Base-by-base conservation (phyloP, 805 yeast species). In the Candida taoyuanica region DNA sequence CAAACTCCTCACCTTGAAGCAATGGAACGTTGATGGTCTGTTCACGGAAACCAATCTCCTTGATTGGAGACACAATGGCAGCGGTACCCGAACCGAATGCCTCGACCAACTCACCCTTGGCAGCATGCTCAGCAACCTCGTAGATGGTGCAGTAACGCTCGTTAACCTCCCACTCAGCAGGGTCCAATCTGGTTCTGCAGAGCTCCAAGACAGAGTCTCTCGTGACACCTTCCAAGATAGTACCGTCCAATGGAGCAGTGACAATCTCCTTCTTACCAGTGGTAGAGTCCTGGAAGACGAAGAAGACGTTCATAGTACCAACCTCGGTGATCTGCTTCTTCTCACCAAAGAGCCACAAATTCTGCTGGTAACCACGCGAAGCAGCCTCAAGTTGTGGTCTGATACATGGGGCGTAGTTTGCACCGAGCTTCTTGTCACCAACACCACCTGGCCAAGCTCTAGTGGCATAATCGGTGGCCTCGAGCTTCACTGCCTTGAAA, bases 381-480 rank as follows among this genome's bases (percentile, higher is more conserved):
- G 96, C 95, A 36, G 98, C 96, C 67, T 85, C 82, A 53, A 75
- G 70, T 68, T 87, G 96, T 23, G 98, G 97, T 59, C 75, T 72
- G 56, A 89, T 78, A 63, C 96, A 85, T 46, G 98, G 97, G 31
- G 97, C 98, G 60, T 91, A 91, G 72, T 91, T 91, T 45, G 96
- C 97, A 64, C 98, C 98, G 56, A 91, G 77, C 67, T 91, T 91
- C 65, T 78, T 82, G 76, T 91, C 84, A 66, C 98, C 98, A 53
- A 80, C 88, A 64, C 98, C 98, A 57, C 96, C 96, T 59, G 98
- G 98, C 98, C 98, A 91, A 21, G 98, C 98, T 70, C 98, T 85
- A 24, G 89, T 89, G 35, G 96, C 96, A 53, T 85, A 80, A 60
- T 87, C 95, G 25, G 96, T 89, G 50, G 98, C 97, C 68, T 91